A percentile compares a stretch with the other conserved stretches of the same genome.
These are phyloP conservation scores for Elaeagnus macrophylla DNA, from an alignment of 306 rosid genomes.

Conservation along the genomic window DNA sequence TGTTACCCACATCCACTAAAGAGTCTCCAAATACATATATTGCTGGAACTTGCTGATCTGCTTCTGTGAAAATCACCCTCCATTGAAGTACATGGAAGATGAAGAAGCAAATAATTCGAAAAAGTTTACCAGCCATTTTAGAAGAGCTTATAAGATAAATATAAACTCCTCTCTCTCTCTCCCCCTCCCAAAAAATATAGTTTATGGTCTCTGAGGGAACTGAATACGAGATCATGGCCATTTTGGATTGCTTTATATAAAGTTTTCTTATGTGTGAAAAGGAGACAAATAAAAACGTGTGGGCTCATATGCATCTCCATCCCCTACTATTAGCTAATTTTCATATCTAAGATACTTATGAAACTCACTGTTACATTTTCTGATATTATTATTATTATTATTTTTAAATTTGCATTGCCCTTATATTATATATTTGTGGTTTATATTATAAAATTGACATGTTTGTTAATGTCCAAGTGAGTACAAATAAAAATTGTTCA, in stretches of 20 bases:
- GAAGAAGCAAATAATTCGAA: conserved; percentile 14
- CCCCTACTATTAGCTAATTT: not conserved
- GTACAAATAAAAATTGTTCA: no score
- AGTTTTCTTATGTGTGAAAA: conserved; percentile 24
- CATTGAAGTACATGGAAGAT: not conserved
- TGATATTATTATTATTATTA: no score
- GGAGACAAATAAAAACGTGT: not conserved
- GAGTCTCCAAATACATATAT: conserved; percentile 78
- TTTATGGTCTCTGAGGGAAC: conserved; percentile 6
- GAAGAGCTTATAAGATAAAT: no score
- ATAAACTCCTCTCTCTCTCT: not conserved
- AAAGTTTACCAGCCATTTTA: conserved; percentile 1
- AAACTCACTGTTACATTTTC: no score
- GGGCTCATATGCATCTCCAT: conserved; percentile 10
- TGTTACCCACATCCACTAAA: conserved; percentile 73
- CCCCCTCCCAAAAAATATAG: not conserved
- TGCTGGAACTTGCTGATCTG: conserved; percentile 43
- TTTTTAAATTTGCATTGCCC: no score
- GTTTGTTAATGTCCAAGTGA: no score
- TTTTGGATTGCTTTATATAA: not conserved
- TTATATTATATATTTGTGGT: no score
- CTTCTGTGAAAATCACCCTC: conserved; percentile 20
- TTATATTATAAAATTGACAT: no score
- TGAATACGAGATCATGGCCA: conserved; percentile 1
- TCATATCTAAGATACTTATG: no score